These are phyloP conservation scores for Neofusicoccum kwambonambiense DNA, from an alignment of 2,329 filamentous ascomycete genomes.

Conservation along the genomic window DNA sequence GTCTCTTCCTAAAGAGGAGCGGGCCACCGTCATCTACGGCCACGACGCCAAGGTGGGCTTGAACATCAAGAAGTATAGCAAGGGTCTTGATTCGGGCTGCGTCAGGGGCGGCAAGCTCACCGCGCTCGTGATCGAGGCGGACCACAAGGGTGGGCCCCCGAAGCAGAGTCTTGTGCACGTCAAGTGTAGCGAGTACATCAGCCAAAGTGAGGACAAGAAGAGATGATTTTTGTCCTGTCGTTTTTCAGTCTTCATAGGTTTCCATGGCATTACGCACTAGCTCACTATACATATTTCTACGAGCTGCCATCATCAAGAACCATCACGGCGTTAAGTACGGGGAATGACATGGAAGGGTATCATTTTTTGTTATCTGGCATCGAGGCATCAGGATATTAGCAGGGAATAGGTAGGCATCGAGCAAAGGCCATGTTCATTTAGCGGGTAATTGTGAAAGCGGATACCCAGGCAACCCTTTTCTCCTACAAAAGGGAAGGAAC, in stretches of 20 bases:
- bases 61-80: slow-evolving; percentile 66
- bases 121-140: slow-evolving; percentile 70
- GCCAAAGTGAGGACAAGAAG: background rate
- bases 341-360: no score
- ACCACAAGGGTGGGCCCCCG: background rate
- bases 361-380: no score
- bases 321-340: no score
- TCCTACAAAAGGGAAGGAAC: no score
- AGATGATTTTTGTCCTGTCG: background rate
- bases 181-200: slow-evolving; percentile 38
- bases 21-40: slow-evolving; percentile 77
- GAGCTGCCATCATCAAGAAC: no score
- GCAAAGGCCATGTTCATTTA: no score
- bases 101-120: slow-evolving; percentile 72
- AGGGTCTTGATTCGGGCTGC: slow-evolving; percentile 84
- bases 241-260: background rate
- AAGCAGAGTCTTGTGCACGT: slow-evolving; percentile 34
- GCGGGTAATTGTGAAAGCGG: no score
- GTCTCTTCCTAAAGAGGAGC: slow-evolving; percentile 33
- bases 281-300: no score
- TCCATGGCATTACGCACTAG: no score
- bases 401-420: no score
- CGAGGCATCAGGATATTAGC: no score
- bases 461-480: no score
- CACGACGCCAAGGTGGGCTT: slow-evolving; percentile 78